These are phyloP conservation scores for Chrysanthemum lavandulifolium DNA, from an alignment of 129 eudicot species.

Conservation along the genomic window DNA sequence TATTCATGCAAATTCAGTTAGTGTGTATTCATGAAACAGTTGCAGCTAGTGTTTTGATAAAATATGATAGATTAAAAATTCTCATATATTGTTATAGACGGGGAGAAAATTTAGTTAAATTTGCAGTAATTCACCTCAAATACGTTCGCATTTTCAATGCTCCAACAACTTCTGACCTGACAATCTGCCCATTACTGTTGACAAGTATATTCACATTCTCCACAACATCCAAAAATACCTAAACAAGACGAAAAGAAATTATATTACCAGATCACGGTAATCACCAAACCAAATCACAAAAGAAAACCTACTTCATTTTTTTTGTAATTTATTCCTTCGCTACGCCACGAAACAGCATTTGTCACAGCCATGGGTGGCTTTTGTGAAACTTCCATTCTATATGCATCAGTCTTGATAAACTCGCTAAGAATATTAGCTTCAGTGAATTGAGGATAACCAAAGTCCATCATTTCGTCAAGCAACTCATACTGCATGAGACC, in stretches of 20 bases:
- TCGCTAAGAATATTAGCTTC: conserved; percentile 95
- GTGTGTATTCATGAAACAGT: no score
- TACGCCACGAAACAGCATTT: conserved; percentile 98
- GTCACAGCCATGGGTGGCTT: conserved; percentile 99
- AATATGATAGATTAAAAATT: no score
- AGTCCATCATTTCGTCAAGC: conserved; percentile 96
- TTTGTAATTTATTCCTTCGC: conserved; percentile 87
- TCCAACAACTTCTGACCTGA: conserved; percentile 86
- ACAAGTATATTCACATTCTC: conserved; percentile 96
- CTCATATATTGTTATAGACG: no score
- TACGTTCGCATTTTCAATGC: conserved; percentile 93
- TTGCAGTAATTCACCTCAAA: conserved; percentile 44
- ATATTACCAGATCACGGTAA: background rate
- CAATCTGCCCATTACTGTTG: conserved; percentile 87
- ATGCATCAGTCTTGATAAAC: conserved; percentile 94
- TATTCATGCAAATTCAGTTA: no score
- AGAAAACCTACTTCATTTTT: conserved; percentile 67
- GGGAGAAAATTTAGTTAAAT: background rate
- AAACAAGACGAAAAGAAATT: conserved; percentile 21
- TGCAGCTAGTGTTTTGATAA: no score
- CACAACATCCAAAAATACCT: conserved; percentile 96
- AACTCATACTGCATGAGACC: conserved; percentile 66
- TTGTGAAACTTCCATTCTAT: conserved; percentile 89
- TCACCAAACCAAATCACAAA: background rate
- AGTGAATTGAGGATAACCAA: conserved; percentile 90